Conservation (phyloP, 331 rosid genomes). For the Acacia pycnantha region DNA sequence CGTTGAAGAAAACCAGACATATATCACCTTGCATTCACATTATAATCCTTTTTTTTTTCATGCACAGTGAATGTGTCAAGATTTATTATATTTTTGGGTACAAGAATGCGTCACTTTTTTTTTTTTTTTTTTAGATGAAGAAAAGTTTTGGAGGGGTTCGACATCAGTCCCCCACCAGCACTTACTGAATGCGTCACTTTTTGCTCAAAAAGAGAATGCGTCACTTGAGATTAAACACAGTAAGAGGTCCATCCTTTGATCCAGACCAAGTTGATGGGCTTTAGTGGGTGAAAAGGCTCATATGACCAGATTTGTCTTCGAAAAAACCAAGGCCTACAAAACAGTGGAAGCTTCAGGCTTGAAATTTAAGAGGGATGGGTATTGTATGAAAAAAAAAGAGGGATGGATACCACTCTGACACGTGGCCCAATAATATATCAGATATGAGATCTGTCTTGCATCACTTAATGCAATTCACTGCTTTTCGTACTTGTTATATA, state of each 20-base stretch:
- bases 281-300: not conserved
- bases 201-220: too few relatives aligned
- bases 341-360: conserved; percentile 1
- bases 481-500: too few relatives aligned
- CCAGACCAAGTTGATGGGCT: not conserved
- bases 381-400: not conserved
- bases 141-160: too few relatives aligned
- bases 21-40: not conserved
- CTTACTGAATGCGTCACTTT: too few relatives aligned
- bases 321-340: not conserved
- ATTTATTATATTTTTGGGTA: too few relatives aligned
- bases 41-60: not conserved
- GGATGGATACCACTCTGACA: conserved; percentile 12
- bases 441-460: not conserved
- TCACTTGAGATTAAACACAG: not conserved
- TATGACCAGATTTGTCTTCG: not conserved
- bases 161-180: too few relatives aligned
- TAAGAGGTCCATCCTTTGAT: not conserved
- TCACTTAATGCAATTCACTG: not conserved
- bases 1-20: not conserved
- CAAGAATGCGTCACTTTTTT: not conserved
- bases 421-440: not conserved
- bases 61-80: not conserved
- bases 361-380: not conserved
- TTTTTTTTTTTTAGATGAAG: too few relatives aligned